Evolutionary conservation across 202 grass and related monocot species (phyloP).

Genomic region (Musa balbisiana): DNA sequence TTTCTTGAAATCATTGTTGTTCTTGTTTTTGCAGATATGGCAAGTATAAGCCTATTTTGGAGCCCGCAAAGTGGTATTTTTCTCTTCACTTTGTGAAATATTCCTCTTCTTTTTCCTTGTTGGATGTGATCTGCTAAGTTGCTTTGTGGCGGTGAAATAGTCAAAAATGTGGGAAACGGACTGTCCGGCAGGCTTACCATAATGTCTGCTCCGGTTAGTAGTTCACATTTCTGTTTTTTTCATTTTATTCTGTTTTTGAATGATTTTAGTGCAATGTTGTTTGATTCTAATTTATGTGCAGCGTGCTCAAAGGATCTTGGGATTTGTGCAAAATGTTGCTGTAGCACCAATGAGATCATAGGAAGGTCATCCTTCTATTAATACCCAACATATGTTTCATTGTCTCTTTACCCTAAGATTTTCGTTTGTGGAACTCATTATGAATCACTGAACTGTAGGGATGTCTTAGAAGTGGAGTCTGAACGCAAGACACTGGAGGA

Average conservation of each 20-base stretch:
- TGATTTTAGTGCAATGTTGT: too few relatives aligned
- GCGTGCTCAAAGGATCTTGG: constrained; percentile 69
- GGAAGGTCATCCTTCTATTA: constrained; percentile 47
- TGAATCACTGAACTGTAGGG: constrained; percentile 29
- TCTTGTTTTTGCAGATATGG: constrained; percentile 46
- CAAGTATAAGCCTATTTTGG: constrained; percentile 67
- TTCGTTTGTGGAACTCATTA: not conserved
- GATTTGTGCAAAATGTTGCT: constrained; percentile 74
- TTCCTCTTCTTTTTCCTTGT: not conserved
- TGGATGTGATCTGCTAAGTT: not conserved
- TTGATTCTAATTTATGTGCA: constrained; percentile 23
- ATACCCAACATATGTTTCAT: constrained; percentile 1
- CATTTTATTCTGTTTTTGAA: not conserved
- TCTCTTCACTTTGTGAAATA: not conserved
- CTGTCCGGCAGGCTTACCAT: constrained; percentile 72
- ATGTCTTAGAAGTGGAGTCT: constrained; percentile 44
- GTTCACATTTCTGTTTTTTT: not conserved
- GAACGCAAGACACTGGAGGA: constrained; percentile 54
- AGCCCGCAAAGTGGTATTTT: constrained; percentile 64
- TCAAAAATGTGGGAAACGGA: constrained; percentile 68
- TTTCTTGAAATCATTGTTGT: not conserved
- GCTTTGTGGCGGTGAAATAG: constrained; percentile 19
- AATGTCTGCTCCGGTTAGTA: constrained; percentile 61
- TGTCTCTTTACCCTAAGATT: constrained; percentile 12
- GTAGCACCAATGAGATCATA: constrained; percentile 33